A percentile compares a stretch with the other conserved stretches of the same genome.
Evolutionary conservation across 345 rosid species (phyloP).

Genomic region (Bruguiera sexangula): DNA sequence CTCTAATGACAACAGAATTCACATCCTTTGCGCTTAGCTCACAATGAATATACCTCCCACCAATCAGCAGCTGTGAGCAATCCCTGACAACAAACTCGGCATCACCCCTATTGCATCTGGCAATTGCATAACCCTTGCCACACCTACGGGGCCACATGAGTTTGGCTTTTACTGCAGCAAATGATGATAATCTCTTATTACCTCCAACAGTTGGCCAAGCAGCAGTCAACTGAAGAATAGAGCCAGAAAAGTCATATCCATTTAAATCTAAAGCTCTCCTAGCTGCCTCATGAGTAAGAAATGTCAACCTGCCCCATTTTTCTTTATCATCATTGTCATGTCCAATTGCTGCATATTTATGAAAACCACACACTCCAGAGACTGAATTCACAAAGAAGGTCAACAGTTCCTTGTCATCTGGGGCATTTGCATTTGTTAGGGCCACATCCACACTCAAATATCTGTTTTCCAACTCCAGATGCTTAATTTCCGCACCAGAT

Average conservation of each 20-base stretch:
- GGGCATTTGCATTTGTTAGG: slow-evolving; percentile 37
- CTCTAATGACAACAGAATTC: slow-evolving; percentile 42
- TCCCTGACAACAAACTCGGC: slow-evolving; percentile 36
- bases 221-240: slow-evolving; percentile 22
- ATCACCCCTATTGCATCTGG: slow-evolving; percentile 48
- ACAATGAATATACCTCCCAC: slow-evolving; percentile 39
- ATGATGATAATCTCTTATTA: slow-evolving; percentile 45
- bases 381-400: slow-evolving; percentile 55
- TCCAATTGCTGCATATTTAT: slow-evolving; percentile 40
- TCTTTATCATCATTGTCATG: slow-evolving; percentile 51
- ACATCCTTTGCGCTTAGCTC: slow-evolving; percentile 27
- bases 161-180: slow-evolving; percentile 70
- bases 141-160: slow-evolving; percentile 65
- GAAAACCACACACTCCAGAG: slow-evolving; percentile 55
- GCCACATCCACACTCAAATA: slow-evolving; percentile 58
- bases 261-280: slow-evolving; percentile 54
- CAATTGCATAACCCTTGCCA: slow-evolving; percentile 56
- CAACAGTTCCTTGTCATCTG: slow-evolving; percentile 68
- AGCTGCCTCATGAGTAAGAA: slow-evolving; percentile 73
- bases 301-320: slow-evolving; percentile 84
- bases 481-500: slow-evolving; percentile 83
- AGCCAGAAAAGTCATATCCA: slow-evolving; percentile 54
- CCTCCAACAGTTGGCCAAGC: slow-evolving; percentile 28
- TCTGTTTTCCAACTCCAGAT: slow-evolving; percentile 73
- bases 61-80: slow-evolving; percentile 43